These are phyloP conservation scores for Phytophthora macrochlamydospora DNA, from an alignment of 352 stramenopile species.

Conservation along the genomic window DNA sequence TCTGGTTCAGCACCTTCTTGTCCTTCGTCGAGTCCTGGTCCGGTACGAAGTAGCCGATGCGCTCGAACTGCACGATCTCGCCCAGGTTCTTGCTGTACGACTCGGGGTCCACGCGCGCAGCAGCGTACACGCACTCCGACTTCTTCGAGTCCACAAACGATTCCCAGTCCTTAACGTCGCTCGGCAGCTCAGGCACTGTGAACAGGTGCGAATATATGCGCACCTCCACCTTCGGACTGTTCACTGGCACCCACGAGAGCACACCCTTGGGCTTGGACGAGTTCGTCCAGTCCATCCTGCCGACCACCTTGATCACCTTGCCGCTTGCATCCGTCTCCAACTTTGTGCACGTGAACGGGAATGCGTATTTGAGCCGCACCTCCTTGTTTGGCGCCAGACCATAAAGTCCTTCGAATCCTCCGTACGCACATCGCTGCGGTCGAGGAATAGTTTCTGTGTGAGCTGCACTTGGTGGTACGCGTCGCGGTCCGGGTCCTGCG, in stretches of 20 bases:
- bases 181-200: conserved; percentile 86
- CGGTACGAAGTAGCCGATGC: conserved; percentile 97
- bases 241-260: conserved; percentile 95
- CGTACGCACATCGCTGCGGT: conserved; percentile 72
- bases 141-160: conserved; percentile 85
- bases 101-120: conserved; percentile 91
- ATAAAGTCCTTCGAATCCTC: conserved; percentile 90
- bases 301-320: conserved; percentile 64
- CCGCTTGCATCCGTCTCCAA: conserved; percentile 74
- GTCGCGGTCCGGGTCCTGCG: conserved; percentile 71
- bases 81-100: conserved; percentile 64
- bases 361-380: conserved; percentile 97
- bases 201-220: conserved; percentile 98
- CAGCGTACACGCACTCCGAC: conserved; percentile 80
- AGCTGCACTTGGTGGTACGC: conserved; percentile 68
- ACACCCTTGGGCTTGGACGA: conserved; percentile 94
- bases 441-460: conserved; percentile 67
- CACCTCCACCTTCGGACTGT: conserved; percentile 86
- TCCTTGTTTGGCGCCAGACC: conserved; percentile 95
- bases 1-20: conserved; percentile 97
- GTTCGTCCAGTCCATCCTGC: conserved; percentile 71
- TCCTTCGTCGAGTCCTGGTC: conserved; percentile 94
- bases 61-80: conserved; percentile 96
- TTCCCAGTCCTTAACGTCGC: conserved; percentile 75
- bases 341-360: conserved; percentile 93